phyloP scores from a whole-genome alignment of 352 stramenopile genomes.

The Phytophthora pistaciae region DNA sequence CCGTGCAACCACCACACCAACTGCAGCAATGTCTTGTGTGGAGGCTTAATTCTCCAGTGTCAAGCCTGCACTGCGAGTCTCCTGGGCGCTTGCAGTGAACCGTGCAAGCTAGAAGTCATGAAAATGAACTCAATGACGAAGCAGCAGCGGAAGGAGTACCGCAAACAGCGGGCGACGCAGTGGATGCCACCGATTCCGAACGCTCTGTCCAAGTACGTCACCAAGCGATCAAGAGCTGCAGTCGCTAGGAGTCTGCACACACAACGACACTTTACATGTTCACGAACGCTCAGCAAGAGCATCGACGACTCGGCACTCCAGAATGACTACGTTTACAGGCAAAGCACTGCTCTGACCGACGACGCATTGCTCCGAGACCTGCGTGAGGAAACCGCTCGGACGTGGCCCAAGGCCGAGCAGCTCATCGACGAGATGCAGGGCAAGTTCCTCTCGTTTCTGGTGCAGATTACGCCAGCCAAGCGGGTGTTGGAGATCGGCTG shows the following conservation, averaged over 20 bases:
- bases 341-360: conserved; percentile 35
- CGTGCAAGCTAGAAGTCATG: conserved; percentile 54
- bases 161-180: conserved; percentile 51
- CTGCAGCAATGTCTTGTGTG: conserved; percentile 64
- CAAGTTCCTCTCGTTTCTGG: conserved; percentile 76
- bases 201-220: conserved; percentile 20
- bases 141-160: conserved; percentile 54
- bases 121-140: conserved; percentile 57
- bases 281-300: conserved; percentile 39
- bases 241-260: conserved; percentile 24
- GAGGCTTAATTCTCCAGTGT: conserved; percentile 61
- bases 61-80: conserved; percentile 30
- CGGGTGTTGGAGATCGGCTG: conserved; percentile 93
- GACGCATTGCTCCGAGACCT: conserved; percentile 51
- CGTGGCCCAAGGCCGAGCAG: conserved; percentile 64
- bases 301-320: conserved; percentile 35
- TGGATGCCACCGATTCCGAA: conserved; percentile 64
- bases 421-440: conserved; percentile 71
- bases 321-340: conserved; percentile 34
- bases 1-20: conserved; percentile 56
- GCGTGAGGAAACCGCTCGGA: conserved; percentile 40
- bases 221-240: conserved; percentile 37
- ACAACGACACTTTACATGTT: conserved; percentile 31
- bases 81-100: conserved; percentile 49
- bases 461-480: conserved; percentile 74